These are phyloP conservation scores for Mimosa bimucronata DNA, from an alignment of 306 rosid genomes.

Conservation along the genomic window DNA sequence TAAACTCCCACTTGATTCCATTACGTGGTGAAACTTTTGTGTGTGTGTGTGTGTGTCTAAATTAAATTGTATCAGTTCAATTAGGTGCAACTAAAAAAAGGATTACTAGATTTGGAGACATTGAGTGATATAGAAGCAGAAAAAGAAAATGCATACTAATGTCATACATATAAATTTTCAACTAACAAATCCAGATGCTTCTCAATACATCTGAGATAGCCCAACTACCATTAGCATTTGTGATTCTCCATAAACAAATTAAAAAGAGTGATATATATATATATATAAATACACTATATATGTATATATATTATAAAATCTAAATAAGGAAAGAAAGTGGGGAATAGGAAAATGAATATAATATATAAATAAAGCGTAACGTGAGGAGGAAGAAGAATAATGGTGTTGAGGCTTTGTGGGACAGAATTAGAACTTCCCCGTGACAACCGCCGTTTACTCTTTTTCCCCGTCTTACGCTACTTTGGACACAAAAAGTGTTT, in stretches of 20 bases:
- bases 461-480: neutral
- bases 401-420: constrained; percentile 15
- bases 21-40: no score
- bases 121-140: neutral
- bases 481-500: neutral
- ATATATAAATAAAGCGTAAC: neutral
- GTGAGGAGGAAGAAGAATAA: neutral
- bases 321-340: neutral
- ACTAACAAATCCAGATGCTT: neutral
- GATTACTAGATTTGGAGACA: neutral
- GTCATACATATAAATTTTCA: neutral
- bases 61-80: no score
- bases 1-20: no score
- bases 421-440: neutral
- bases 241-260: neutral
- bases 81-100: no score
- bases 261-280: neutral
- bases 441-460: neutral
- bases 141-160: neutral
- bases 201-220: neutral
- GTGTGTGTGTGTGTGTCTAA: no score
- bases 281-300: neutral
- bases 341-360: neutral
- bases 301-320: neutral
- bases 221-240: neutral